Evolutionary conservation across 2,329 filamentous ascomycete genomes (phyloP), one percentile per base, ranked within the genome.

Genomic region (Ophiosphaerella narmari): DNA sequence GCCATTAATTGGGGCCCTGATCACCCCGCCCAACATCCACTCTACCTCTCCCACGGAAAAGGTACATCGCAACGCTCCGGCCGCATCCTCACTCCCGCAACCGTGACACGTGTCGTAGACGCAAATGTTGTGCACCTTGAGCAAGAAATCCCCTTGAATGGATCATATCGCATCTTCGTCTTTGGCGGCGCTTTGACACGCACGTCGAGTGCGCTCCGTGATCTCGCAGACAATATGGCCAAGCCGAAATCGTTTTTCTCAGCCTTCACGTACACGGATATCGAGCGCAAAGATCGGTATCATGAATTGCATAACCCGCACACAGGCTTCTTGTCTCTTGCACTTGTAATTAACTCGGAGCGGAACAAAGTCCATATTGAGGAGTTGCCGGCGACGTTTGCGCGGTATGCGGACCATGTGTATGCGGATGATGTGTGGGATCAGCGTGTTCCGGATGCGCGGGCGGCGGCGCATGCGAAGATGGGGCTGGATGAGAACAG

Each of bases 61-160:
- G 73, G 72, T 45, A 74, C 83, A 31, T 88, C 83, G 52, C 79
- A 94, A 54, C 82, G 82, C 7, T 84, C 90, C 0, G 92, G 92
- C 21, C 85, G 89, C 34, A 83, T 92, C 33, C 83, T 96, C 64
- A 85, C 83, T 40, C 90, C 90, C 48, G 82, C 89, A 16, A 87
- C 90, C 55, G 92, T 96, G 9, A 96, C 91, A 1, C 84, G 92
- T 41, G 89, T 96, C 18, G 86, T 88, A 1, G 92, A 97, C 68
- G 89, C 91, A 68, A 96, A 96, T 73, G 86, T 90, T 5, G 91
- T 96, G 1, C 89, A 95, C 63, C 81, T 96, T 8, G 92, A 96
- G 75, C 91, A 96, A 73, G 89, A 95, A 67, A 82, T 96, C 29
- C 91, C 91, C 0, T 79, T 92, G 51, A 96, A 96, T 73, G 91